Base-by-base conservation (phyloP, 352 stramenopile genomes). In the Peronospora farinosa region DNA sequence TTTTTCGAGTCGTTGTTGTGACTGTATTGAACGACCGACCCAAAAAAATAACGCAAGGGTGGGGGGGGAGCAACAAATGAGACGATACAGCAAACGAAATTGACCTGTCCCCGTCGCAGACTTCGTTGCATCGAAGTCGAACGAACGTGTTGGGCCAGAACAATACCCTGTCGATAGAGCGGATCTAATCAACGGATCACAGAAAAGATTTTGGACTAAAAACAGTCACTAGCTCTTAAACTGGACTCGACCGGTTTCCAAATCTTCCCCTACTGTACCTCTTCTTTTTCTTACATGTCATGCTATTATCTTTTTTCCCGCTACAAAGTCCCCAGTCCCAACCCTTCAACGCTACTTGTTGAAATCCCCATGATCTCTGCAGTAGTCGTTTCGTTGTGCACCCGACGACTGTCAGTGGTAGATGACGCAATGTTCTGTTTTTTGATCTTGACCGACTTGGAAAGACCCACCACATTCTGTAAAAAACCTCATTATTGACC, bases 321-420 rank as follows among this genome's bases (percentile, higher is more conserved):
- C 63, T 70, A 92, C 9, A 92, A 71, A 47, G 72, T 65, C 38
- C 64, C 67, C 17, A 88, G 40, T 15, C 82, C 82, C 31, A 92
- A 51, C 33, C 77, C 82, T 50, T 92, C 78, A 40, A 70, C 85
- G 23, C 67, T 68, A 11, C 44, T 44, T 43, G 55, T 53, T 3
- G 66, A 63, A 40, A 92, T 65, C 30, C 71, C 78, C 57, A 90
- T 73, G 25, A 63, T 66, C 12, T 86, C 75, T 0, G 80, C 82
- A 1, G 55, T 63, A 5, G 60, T 54, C 19, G 65, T 69, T 46
- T 90, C 79, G 47, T 74, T 63, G 54, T 49, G 31, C 16, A 35
- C 45, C 15, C 40, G 48, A 66, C 57, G 46, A 53, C 55, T 53
- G 27, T 30, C 48, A 55, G 25, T n/a, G 31, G 40, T 40, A 27